Evolutionary conservation across 805 yeast species (phyloP).

Genomic region (Saturnispora silvae): DNA sequence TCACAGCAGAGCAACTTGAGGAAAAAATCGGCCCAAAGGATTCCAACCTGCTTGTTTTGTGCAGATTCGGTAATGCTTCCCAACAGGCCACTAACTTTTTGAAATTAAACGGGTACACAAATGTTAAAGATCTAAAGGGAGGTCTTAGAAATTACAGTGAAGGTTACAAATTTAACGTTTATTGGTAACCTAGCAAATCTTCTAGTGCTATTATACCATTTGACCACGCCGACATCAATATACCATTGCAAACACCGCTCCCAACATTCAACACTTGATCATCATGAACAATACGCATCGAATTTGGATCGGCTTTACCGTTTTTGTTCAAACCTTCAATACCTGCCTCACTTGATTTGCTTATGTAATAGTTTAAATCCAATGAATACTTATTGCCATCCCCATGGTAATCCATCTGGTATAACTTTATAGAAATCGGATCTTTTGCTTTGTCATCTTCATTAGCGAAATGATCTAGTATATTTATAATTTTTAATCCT

Average conservation of each 20-base stretch:
- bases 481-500: conserved; percentile 12
- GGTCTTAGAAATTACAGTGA: conserved; percentile 38
- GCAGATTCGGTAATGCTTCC: conserved; percentile 89
- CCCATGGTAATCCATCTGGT: conserved; percentile 14
- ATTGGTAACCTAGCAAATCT: conserved; percentile 16
- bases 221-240: conserved; percentile 19
- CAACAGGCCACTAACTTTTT: conserved; percentile 58
- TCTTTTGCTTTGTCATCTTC: conserved; percentile 9
- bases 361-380: conserved; percentile 14
- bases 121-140: conserved; percentile 63
- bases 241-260: conserved; percentile 9
- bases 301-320: conserved; percentile 1
- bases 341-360: conserved; percentile 8
- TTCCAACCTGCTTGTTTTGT: conserved; percentile 44
- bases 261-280: conserved; percentile 10
- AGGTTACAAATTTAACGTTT: conserved; percentile 13
- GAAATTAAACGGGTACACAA: conserved; percentile 35
- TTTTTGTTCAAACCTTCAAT: conserved; percentile 4
- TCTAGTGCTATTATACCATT: conserved; percentile 25
- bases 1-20: conserved; percentile 14
- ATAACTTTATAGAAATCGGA: conserved; percentile 14
- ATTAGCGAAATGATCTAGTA: conserved; percentile 7
- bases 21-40: conserved; percentile 6
- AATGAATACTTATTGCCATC: conserved; percentile 15
- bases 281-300: conserved; percentile 11